These are phyloP conservation scores for Stachybotrys elegans DNA, from an alignment of 2,329 filamentous ascomycete genomes.

Conservation along the genomic window DNA sequence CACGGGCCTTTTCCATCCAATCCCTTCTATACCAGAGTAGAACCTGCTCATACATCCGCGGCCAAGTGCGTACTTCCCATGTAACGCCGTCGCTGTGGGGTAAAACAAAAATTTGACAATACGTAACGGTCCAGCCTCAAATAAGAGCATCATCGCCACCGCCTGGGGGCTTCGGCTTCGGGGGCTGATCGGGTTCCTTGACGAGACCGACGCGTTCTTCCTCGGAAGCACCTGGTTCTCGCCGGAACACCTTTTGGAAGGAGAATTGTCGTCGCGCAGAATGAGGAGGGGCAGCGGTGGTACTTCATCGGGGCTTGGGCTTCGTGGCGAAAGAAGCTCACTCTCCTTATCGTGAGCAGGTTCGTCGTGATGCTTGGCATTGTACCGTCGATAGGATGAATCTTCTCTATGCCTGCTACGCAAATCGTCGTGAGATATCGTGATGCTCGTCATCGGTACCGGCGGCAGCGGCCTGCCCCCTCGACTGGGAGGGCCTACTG, in stretches of 20 bases:
- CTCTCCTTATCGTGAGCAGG: conserved; percentile 39
- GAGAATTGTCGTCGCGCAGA: conserved; percentile 76
- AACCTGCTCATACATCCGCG: too few relatives aligned
- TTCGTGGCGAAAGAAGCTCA: conserved; percentile 38
- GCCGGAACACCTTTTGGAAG: conserved; percentile 76
- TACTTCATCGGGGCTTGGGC: conserved; percentile 24
- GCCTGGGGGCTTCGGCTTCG: background rate
- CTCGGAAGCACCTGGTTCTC: conserved; percentile 56
- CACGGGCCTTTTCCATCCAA: too few relatives aligned
- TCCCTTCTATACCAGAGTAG: too few relatives aligned
- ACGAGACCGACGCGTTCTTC: conserved; percentile 81
- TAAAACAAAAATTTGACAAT: background rate
- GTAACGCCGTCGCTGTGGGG: background rate
- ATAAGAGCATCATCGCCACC: background rate
- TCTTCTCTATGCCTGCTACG: too few relatives aligned
- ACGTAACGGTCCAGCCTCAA: too few relatives aligned
- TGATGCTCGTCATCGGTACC: conserved; percentile 58
- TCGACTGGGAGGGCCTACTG: conserved; percentile 31
- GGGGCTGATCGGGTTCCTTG: conserved; percentile 42
- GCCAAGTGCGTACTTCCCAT: too few relatives aligned
- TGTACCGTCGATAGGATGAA: background rate
- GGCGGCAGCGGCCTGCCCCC: conserved; percentile 54
- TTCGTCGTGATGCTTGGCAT: background rate
- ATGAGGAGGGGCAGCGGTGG: conserved; percentile 59
- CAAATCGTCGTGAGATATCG: conserved; percentile 39